Conservation (phyloP, 1,139 yeast genomes). For the Taphrina pruni region DNA sequence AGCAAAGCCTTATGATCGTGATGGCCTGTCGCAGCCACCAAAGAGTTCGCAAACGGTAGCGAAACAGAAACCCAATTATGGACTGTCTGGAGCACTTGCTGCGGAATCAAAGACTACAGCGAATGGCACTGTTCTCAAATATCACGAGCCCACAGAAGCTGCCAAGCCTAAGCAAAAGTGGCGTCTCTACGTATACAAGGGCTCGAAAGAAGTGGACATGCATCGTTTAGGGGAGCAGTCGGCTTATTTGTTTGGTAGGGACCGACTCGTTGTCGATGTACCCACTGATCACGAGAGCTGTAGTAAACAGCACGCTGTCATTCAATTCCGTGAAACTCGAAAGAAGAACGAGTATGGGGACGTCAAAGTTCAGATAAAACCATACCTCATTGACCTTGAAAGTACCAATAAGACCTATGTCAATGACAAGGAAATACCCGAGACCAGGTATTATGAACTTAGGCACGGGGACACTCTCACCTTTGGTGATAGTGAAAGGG, state of each 20-base stretch:
- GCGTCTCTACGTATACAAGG: conserved; percentile 49
- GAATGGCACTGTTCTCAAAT: conserved; percentile 56
- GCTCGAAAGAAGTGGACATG: conserved; percentile 48
- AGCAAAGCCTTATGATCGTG: neutral
- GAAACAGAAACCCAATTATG: conserved; percentile 54
- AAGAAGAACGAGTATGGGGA: conserved; percentile 45
- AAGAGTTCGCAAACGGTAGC: neutral
- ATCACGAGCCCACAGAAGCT: conserved; percentile 57
- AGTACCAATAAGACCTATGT: conserved; percentile 63
- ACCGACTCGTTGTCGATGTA: conserved; percentile 56
- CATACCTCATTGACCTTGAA: conserved; percentile 61
- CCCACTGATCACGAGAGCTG: conserved; percentile 56
- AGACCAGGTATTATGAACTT: conserved; percentile 59
- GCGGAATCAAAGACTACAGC: conserved; percentile 55
- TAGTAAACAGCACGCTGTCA: conserved; percentile 63
- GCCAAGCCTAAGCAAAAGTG: conserved; percentile 51
- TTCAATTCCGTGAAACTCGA: conserved; percentile 56
- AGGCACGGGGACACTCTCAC: conserved; percentile 58
- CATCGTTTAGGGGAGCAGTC: conserved; percentile 51
- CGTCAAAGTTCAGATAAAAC: conserved; percentile 47
- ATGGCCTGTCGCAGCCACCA: neutral
- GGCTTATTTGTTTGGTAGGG: conserved; percentile 59
- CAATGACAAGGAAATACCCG: conserved; percentile 58
- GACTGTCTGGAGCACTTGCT: conserved; percentile 58
- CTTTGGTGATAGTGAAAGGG: conserved; percentile 56